phyloP scores from a whole-genome alignment of 1,284 basidiomycete genomes.

The Boletellus deceptivus region DNA sequence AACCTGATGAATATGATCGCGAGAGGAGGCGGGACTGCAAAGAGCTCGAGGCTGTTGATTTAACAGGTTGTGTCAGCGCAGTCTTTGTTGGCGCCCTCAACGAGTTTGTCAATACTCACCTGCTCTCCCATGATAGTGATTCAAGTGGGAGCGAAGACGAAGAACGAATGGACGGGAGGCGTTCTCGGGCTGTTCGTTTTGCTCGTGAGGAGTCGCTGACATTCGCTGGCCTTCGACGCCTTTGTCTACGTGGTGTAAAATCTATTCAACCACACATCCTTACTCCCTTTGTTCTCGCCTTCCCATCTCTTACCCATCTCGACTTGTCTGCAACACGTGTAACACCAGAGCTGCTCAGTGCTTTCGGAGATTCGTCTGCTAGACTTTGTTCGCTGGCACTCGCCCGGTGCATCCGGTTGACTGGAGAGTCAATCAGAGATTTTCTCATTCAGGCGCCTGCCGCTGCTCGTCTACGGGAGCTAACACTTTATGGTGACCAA shows the following conservation, averaged over 20 bases:
- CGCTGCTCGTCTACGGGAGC: slow-evolving; percentile 65
- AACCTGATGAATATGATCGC: slow-evolving; percentile 66
- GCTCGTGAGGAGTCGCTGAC: slow-evolving; percentile 49
- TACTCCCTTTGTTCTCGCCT: slow-evolving; percentile 79
- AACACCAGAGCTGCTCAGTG: slow-evolving; percentile 71
- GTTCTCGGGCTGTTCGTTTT: slow-evolving; percentile 32
- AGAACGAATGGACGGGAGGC: slow-evolving; percentile 29
- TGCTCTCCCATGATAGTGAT: slow-evolving; percentile 49
- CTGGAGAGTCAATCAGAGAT: slow-evolving; percentile 73
- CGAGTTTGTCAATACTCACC: slow-evolving; percentile 77
- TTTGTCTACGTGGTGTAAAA: slow-evolving; percentile 84
- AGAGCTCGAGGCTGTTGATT: slow-evolving; percentile 85
- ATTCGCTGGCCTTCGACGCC: slow-evolving; percentile 79
- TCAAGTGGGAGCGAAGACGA: slow-evolving; percentile 47
- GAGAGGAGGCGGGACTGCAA: slow-evolving; percentile 75
- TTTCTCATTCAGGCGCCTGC: slow-evolving; percentile 75
- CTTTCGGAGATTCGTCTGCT: slow-evolving; percentile 65
- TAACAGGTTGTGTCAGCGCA: slow-evolving; percentile 92
- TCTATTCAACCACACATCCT: slow-evolving; percentile 73
- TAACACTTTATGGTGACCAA: slow-evolving; percentile 87
- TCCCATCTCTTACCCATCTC: slow-evolving; percentile 86
- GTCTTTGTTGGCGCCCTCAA: slow-evolving; percentile 83
- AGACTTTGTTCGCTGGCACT: slow-evolving; percentile 80
- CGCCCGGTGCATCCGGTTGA: slow-evolving; percentile 85
- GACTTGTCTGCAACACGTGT: slow-evolving; percentile 86